A percentile compares a stretch with the other conserved stretches of the same genome.
Conservation (phyloP, 2,329 filamentous ascomycete genomes). For the Aureobasidium sp. region DNA sequence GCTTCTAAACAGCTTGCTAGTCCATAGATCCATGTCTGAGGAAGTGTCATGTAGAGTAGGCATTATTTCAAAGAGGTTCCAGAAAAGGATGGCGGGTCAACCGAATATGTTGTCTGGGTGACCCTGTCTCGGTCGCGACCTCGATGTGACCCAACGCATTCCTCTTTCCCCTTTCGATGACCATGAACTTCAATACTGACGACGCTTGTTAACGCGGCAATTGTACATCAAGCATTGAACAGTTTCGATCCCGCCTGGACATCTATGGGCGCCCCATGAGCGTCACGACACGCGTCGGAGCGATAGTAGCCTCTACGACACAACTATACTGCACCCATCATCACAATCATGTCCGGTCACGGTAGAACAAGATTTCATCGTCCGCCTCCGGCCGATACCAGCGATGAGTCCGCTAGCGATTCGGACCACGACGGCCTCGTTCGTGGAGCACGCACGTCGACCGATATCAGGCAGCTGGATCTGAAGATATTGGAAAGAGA, state of each 20-base stretch:
- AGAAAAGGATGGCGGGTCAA: background rate
- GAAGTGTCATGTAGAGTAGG: too few relatives aligned
- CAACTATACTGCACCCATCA: background rate
- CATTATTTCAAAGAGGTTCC: too few relatives aligned
- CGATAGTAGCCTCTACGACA: background rate
- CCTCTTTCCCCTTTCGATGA: background rate
- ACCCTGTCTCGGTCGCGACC: background rate
- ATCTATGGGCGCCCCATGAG: background rate
- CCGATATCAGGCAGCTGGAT: conserved; percentile 31
- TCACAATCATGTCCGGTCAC: conserved; percentile 11
- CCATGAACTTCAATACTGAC: background rate
- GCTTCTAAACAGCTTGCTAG: too few relatives aligned
- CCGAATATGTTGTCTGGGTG: background rate
- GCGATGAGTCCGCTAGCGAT: conserved; percentile 14
- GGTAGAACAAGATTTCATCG: conserved; percentile 16
- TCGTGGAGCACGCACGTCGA: conserved; percentile 28
- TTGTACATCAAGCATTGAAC: too few relatives aligned
- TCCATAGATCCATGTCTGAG: too few relatives aligned
- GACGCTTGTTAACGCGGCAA: background rate
- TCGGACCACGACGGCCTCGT: conserved; percentile 20
- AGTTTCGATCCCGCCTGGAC: background rate
- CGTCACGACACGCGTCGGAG: background rate
- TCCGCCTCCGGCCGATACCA: conserved; percentile 5
- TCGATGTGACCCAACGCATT: background rate
- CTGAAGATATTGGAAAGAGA: conserved; percentile 38